Percentiles rank a stretch among this genome's conserved stretches.
phyloP scores from a whole-genome alignment of 768 basidiomycete genomes.

The Multifurca ochricompacta region DNA sequence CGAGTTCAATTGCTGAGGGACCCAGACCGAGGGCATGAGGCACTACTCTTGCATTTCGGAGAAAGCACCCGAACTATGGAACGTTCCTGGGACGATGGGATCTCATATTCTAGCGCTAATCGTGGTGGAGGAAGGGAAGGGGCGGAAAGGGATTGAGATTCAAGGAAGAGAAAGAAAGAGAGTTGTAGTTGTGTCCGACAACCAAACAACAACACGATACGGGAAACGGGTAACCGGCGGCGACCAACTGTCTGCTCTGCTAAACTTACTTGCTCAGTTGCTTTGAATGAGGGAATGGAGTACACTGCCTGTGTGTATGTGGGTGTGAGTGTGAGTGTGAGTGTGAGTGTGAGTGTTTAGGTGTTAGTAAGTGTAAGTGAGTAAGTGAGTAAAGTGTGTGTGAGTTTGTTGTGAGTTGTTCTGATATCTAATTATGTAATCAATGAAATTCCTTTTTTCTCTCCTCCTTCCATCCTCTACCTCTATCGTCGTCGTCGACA shows the following conservation, averaged over 20 bases:
- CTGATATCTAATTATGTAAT: not conserved
- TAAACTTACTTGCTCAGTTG: no score
- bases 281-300: not conserved
- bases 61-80: constrained; percentile 5
- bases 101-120: constrained; percentile 7
- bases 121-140: not conserved
- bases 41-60: not conserved
- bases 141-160: no score
- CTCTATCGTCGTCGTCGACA: not conserved
- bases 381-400: no score
- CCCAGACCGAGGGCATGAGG: constrained; percentile 9
- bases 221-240: no score
- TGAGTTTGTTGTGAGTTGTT: not conserved
- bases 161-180: not conserved
- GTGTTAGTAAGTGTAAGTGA: no score
- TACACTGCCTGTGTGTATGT: not conserved
- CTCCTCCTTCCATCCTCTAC: no score
- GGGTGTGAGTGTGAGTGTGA: no score
- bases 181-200: not conserved
- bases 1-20: not conserved
- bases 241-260: no score
- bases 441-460: no score
- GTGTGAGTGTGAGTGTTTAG: no score
- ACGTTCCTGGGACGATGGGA: constrained; percentile 4
- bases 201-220: no score